Base-by-base conservation (phyloP, 148 eudicot species). In the Nepenthes gracilis region DNA sequence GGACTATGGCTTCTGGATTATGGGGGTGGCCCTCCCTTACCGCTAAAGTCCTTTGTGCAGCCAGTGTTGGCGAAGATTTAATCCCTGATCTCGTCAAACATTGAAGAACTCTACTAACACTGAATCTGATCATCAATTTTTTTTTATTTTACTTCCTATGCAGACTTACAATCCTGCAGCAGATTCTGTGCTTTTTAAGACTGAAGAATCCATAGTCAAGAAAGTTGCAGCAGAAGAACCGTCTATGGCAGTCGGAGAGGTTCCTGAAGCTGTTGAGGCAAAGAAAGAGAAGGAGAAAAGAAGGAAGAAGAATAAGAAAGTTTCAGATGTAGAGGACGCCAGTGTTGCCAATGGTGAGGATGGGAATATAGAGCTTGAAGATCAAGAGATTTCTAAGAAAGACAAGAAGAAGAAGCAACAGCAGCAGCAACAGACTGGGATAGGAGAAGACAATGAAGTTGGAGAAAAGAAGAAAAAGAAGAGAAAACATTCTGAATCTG, bases 81-180 rank as follows among this genome's bases (percentile, higher is more conserved):
- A 23, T 23, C 23, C 23, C 23, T 23, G 23, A 23, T 23, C 23
- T 23, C 23, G 23, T 23, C 23, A 23, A 23, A 23, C 23, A 23
- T 23, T 23, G 23, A 23, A 23, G 23, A 23, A 23, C 23, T 23
- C 23, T 23, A 23, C 23, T 23, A 23, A 23, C 23, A 23, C 23
- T 23, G 23, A 23, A 23, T 23, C 23, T 23, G 23, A 23, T 23
- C 23, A 23, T 23, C 23, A 23, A 23, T 23, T 23, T 23, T 23
- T 23, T 23, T 23, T 23, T 23, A 23, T 23, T 23, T 23, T 23
- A 23, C 23, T 34, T 35, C n/a, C 10, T 55, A 1, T 77, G 70
- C 82, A 91, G 96, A 78, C 85, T 0, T 91, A 91, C 56, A 91
- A 91, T 72, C 83, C 93, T 52, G 78, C 97, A n/a, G 90, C 97